Base-by-base conservation (phyloP, 305 asterid genomes). In the Lippia alba region DNA sequence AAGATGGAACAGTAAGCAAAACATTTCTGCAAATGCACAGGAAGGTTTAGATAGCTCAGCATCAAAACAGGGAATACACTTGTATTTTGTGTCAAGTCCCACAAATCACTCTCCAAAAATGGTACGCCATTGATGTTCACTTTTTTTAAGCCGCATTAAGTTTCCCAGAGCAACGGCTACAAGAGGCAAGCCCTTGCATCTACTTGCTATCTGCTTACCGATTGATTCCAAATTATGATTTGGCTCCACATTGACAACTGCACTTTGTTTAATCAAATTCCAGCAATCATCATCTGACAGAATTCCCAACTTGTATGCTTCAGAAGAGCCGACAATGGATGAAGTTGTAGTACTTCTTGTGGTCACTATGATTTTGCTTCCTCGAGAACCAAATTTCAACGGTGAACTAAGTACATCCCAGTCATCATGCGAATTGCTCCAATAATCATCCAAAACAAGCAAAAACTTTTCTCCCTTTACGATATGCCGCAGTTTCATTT, bases 131-230 rank as follows among this genome's bases (percentile, higher is more conserved):
- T 73, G 77, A 18, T 50, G 46, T 10, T 45, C 73, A 24, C 12
- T 44, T 9, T n/a, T 17, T 34, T 24, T 66, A 40, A 4, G 51
- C 18, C 66, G 73, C 80, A 83, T 15, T 66, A 80, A 18, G 33
- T 76, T 45, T 71, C 82, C 85, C 3, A 80, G 81, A 39, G 77
- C 70, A 73, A 66, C 78, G 6, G 80, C 85, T 56, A 80, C 85
- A 67, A 80, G 67, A 63, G 88, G 85, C 76, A 83, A 69, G 44
- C 88, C 85, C 66, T 69, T 64, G 54, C 88, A 83, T 70, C 78
- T 83, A 64, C 56, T 78, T 1, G 78, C 81, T 18, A 79, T 69
- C 18, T 64, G 57, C 71, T 53, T 61, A 32, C 78, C 81, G 12
- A 76, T 40, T 6, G 32, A 24, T 64, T 56, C 39, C 40, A 75